Conservation (phyloP, 192 early-diverging fungal species). For the Coemansia sp. region DNA sequence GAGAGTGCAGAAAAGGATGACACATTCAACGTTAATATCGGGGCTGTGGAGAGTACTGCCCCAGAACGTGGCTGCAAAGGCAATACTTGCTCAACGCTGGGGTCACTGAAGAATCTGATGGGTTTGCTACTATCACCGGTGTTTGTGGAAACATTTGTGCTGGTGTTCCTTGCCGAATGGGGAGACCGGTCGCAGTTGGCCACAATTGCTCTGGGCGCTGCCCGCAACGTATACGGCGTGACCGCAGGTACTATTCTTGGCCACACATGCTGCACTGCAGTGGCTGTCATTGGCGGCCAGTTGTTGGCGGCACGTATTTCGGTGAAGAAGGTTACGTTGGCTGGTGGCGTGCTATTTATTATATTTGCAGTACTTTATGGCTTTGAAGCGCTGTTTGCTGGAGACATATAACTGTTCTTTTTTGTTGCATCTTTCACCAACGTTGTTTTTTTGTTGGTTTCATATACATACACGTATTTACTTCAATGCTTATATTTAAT, state of each 20-base stretch:
- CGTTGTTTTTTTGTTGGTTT: not conserved
- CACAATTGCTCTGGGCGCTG: slow-evolving; percentile 92
- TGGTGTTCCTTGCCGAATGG: slow-evolving; percentile 98
- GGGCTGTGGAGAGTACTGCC: slow-evolving; percentile 1
- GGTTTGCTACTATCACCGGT: slow-evolving; percentile 83
- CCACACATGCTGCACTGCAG: slow-evolving; percentile 86
- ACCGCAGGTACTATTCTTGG: slow-evolving; percentile 83
- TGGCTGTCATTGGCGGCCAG: slow-evolving; percentile 92
- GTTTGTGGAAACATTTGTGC: slow-evolving; percentile 92
- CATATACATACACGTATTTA: not conserved
- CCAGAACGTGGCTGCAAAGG: slow-evolving; percentile 14
- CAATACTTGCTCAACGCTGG: slow-evolving; percentile 28
- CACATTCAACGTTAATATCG: slow-evolving; percentile 40
- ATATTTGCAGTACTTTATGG: slow-evolving; percentile 75
- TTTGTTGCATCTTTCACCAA: not conserved
- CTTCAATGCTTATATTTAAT: not conserved
- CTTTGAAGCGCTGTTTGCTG: slow-evolving; percentile 51
- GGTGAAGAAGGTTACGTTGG: slow-evolving; percentile 80
- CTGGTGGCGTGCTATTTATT: slow-evolving; percentile 85
- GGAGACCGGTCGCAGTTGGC: slow-evolving; percentile 96
- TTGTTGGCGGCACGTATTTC: slow-evolving; percentile 83
- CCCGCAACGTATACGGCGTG: slow-evolving; percentile 90
- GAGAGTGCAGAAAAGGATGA: slow-evolving; percentile 12
- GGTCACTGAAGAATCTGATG: slow-evolving; percentile 66
- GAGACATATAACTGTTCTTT: not conserved